Conservation (phyloP, 495 filamentous ascomycete genomes). For the Neurospora sp. region DNA sequence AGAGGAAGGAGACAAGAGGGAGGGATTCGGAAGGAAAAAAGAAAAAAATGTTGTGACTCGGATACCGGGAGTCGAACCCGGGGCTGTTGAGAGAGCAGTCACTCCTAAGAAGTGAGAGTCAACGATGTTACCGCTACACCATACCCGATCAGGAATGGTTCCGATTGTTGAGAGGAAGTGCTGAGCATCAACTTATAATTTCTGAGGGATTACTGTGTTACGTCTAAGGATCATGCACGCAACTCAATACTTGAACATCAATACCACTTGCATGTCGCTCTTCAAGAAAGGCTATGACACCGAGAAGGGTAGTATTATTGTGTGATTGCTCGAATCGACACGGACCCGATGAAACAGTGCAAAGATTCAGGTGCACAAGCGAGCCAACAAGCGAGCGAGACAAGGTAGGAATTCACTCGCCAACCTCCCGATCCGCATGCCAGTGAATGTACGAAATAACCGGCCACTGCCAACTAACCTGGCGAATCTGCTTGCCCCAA, state of each 20-base stretch:
- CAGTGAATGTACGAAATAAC: constrained; percentile 38
- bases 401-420: constrained; percentile 24
- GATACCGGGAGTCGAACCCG: not conserved
- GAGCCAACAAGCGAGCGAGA: not conserved
- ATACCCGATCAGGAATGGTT: not conserved
- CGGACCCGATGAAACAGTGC: not conserved
- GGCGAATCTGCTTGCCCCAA: constrained; percentile 39
- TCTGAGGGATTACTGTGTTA: not conserved
- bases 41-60: not conserved
- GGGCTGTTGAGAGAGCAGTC: not conserved
- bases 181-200: not conserved
- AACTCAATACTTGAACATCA: not conserved
- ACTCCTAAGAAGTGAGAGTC: not conserved
- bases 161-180: not conserved
- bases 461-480: constrained; percentile 35
- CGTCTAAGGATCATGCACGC: not conserved
- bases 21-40: too few relatives aligned
- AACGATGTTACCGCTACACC: not conserved
- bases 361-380: not conserved
- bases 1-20: too few relatives aligned
- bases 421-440: constrained; percentile 40
- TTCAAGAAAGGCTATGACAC: not conserved
- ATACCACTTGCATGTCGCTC: not conserved
- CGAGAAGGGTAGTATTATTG: not conserved
- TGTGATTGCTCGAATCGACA: not conserved